Evolutionary conservation across 441 rosid species (phyloP), one percentile per base, ranked within the genome.

Genomic region (Kokia cookei): DNA sequence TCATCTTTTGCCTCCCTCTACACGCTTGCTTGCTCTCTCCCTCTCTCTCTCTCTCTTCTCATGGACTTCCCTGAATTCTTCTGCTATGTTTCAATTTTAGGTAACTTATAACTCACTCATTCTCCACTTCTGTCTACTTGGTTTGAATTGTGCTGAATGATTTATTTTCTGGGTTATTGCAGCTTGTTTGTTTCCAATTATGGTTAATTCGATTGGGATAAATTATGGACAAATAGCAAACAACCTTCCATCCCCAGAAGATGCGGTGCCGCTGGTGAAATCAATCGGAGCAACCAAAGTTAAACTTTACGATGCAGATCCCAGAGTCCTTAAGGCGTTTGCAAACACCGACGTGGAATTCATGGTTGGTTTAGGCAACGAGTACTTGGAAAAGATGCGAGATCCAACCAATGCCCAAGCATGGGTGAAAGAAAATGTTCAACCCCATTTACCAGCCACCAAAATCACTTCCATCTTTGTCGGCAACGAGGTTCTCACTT

Each of bases 221-320:
- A 96, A 96, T 82, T 96, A 96, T 75, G 99, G 99, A 42, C 98
- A 92, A 61, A 89, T 96, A 61, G 99, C 97, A 1, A 81, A 93
- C 77, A 91, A 96, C 43, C 91, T 96, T 7, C 98, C 98, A 0
- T 10, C 93, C 1, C 99, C 99, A 9, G 86, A 86, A 15, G 76
- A 83, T 15, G 99, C 85, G 12, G 84, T 93, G 1, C 90, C 94
- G 1, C 84, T 93, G 3, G 85, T 93, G 12, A 93, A 93, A 80
- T 87, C 99, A 17, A 78, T 96, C n/a, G 97, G 97, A 14, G 95
- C 89, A 64, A 86, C 87, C 1, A 87, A 85, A 75, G 89, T 96
- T 13, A 96, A 96, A 82, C 93, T 96, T 19, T 96, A 96, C 79
- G 99, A 96, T 35, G 92, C 99, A 24, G 91, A 92, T 83, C 93